Conservation (phyloP, 1,284 basidiomycete species). For the Boletus calvinii region DNA sequence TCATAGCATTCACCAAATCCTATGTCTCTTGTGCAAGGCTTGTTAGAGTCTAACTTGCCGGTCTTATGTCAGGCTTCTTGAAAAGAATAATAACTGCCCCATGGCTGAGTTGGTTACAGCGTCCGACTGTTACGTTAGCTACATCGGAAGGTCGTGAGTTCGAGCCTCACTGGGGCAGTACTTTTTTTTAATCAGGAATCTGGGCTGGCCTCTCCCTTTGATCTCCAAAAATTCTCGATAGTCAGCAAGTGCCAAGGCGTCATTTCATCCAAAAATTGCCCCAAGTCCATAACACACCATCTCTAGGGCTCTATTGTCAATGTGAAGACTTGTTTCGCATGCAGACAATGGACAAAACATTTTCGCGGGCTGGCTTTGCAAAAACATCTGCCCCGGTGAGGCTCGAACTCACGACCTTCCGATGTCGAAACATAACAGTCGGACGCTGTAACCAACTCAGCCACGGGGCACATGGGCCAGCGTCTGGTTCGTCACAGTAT, state of each 20-base stretch:
- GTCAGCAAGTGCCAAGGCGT: neutral
- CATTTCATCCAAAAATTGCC: neutral
- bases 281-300: no score
- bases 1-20: neutral
- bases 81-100: constrained; percentile 46
- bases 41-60: no score
- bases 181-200: constrained; percentile 10
- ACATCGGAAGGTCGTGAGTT: constrained; percentile 75
- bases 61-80: neutral
- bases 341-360: no score
- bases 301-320: no score
- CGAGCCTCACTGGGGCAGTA: constrained; percentile 71
- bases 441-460: constrained; percentile 82
- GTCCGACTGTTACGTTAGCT: constrained; percentile 65
- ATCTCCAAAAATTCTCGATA: no score
- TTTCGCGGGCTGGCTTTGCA: neutral
- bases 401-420: constrained; percentile 77
- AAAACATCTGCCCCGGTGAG: constrained; percentile 59
- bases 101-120: constrained; percentile 82
- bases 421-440: constrained; percentile 61
- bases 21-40: no score
- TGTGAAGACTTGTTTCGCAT: no score
- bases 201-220: no score
- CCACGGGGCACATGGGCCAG: constrained; percentile 51
- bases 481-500: fast-evolving